These are phyloP conservation scores for Lycium ferocissimum DNA, from an alignment of 257 asterid genomes.

Conservation along the genomic window DNA sequence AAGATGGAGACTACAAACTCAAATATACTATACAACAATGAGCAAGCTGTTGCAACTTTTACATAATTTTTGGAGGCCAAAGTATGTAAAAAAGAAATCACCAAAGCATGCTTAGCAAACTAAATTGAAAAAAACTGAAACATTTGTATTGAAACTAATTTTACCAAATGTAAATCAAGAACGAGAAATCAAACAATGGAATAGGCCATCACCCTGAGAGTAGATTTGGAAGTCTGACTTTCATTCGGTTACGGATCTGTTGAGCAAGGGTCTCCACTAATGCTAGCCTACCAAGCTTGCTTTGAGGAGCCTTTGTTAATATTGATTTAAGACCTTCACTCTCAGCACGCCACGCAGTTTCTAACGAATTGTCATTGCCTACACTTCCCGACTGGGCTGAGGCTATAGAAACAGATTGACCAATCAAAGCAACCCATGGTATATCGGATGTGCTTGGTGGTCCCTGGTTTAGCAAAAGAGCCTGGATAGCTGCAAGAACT, in stretches of 20 bases:
- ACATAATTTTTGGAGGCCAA: slow-evolving; percentile 20
- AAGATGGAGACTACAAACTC: slow-evolving; percentile 12
- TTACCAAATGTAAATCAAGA: neutral
- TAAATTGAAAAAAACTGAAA: neutral
- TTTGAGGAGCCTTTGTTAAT: slow-evolving; percentile 44
- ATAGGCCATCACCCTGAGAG: slow-evolving; percentile 70
- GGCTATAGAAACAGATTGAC: slow-evolving; percentile 45
- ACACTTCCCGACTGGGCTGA: slow-evolving; percentile 44
- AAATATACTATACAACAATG: neutral
- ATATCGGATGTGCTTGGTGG: slow-evolving; percentile 43
- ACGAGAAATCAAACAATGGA: slow-evolving; percentile 1
- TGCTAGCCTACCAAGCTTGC: slow-evolving; percentile 46
- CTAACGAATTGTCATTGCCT: slow-evolving; percentile 42
- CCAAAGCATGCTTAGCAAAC: neutral
- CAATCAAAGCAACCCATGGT: slow-evolving; percentile 43
- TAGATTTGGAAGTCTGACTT: slow-evolving; percentile 85
- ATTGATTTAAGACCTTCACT: slow-evolving; percentile 44
- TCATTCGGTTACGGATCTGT: slow-evolving; percentile 57
- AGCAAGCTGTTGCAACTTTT: neutral
- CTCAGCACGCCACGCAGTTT: slow-evolving; percentile 47
- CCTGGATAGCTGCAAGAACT: slow-evolving; percentile 39
- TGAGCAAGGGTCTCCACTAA: slow-evolving; percentile 44
- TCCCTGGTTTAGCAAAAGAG: slow-evolving; percentile 40
- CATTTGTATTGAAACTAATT: neutral
- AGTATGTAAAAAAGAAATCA: slow-evolving; percentile 13